Evolutionary conservation across 1,139 yeast species (phyloP), one percentile per base, ranked within the genome.

Genomic region (Geotrichum phurueaensis): DNA sequence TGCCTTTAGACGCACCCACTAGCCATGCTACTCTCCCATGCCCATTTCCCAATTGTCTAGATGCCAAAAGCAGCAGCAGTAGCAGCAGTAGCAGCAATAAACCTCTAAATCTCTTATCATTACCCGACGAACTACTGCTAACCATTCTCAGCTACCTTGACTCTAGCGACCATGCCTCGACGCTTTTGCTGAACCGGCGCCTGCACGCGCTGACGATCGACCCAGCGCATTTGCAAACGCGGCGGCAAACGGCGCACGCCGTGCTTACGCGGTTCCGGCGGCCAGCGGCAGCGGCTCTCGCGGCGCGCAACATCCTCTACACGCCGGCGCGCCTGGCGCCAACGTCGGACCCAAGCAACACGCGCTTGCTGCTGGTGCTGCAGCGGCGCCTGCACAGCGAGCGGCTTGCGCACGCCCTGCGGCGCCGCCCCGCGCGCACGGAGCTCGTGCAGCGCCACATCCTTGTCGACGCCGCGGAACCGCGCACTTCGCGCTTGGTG

Each of bases 71-170:
- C 15, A n/a, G 15, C 45, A 39, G 18, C 15, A 39, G 7, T n/a
- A 5, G 2, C 20, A 39, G 2, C 20, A 13, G 9, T 39, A n/a
- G 15, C 45, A 39, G 18, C 15, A 39, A 2, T n/a, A 39, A 33
- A 12, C 3, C 7, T 15, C 3, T 2, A 15, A 39, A 39, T 15
- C 51, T 51, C 20, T 23, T 33, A 33, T 29, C 45, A 2, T 59
- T 70, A 13, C 73, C 74, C 12, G 67, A 66, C 54, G 73, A 70
- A 61, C 61, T 71, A 7, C 66, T 70, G 65, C 48, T 65, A 31
- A 43, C 52, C 25, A 60, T 71, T 15, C 60, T 71, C 43, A 62
- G 64, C 49, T 62, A 58, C 48, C 65, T 70, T 50, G 74, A 71
- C 58, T 61, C 69, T 15, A 68, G 71, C n/a, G 73, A 70, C 53